Evolutionary conservation across 306 rosid genomes (phyloP).

Genomic region (Cyclanthera cordifolia): DNA sequence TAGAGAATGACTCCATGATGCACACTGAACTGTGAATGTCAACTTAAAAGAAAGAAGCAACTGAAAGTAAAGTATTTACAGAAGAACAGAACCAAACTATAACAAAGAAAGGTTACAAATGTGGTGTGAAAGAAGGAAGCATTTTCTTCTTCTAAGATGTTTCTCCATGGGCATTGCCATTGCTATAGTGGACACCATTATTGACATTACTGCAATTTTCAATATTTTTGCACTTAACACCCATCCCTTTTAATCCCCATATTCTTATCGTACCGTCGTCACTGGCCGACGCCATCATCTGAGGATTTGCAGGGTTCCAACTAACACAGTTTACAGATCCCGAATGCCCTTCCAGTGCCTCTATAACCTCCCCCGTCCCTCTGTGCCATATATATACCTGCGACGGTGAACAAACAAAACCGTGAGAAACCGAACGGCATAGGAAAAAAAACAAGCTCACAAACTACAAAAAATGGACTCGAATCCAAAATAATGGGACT

Average conservation of each 20-base stretch:
- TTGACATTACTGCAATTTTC: conserved; percentile 39
- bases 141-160: conserved; percentile 12
- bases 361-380: conserved; percentile 63
- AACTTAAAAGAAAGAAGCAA: background rate
- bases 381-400: conserved; percentile 93
- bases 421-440: background rate
- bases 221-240: conserved; percentile 32
- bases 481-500: no score
- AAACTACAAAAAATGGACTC: no score
- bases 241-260: conserved; percentile 60
- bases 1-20: conserved; percentile 6
- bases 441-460: background rate
- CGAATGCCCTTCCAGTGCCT: conserved; percentile 78
- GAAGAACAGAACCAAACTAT: background rate
- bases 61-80: conserved; percentile 6
- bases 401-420: no score
- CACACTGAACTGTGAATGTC: conserved; percentile 3
- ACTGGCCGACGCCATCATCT: conserved; percentile 96
- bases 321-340: conserved; percentile 96
- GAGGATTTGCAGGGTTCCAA: conserved; percentile 93
- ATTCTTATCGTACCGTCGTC: conserved; percentile 89
- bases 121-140: background rate
- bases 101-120: background rate
- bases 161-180: conserved; percentile 33
- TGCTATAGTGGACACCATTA: conserved; percentile 46